Evolutionary conservation across 2,329 filamentous ascomycete species (phyloP), one percentile per base, ranked within the genome.

Genomic region (Diaporthe citriasiana): DNA sequence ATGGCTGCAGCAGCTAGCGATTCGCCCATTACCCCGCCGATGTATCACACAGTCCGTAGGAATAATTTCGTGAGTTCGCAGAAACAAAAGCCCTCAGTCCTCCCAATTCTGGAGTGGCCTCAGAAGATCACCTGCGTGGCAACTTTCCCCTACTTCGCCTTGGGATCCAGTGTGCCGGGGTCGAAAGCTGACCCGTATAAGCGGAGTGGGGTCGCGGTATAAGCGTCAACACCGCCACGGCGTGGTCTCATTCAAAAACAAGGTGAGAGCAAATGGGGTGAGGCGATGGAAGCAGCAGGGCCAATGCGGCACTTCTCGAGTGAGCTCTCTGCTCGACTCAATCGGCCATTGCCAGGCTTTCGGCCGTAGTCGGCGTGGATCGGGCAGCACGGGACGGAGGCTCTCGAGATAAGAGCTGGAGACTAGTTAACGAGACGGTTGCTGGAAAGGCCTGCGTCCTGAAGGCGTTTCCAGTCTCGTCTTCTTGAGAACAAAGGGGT

Each of bases 1-100:
- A 71, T 71, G 70, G 73, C 73, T 30, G 65, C 73, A 45, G 71
- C 66, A 42, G 75, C 42, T 27, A 72, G 45, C 25, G 51, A 53
- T 22, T 50, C 65, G 38, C 66, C 73, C 75, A 76, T 76, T 55
- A 15, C 53, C 17, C 57, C n/a, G 33, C n/a, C 15, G 47, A 27
- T 27, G 8, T 68, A 53, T 40, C 47, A 40, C 45, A 68, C 63
- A 30, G 15, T 53, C 35, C 22, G 45, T 27, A 27, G 9, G 42
- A 35, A 8, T 5, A 6, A 0, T 42, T 35, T 45, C 12, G 59
- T 27, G 27, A 45, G 63, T 17, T 60, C 33, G 17, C 68, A 33
- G 19, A 59, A 59, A 22, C 55, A 63, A 8, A 12, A 45, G 40
- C n/a, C n/a, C 33, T 68, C n/a, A 27, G 17, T 4, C n/a, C 33